Conservation (phyloP, 176 grass and related monocot species). For the Oryza meridionalis region DNA sequence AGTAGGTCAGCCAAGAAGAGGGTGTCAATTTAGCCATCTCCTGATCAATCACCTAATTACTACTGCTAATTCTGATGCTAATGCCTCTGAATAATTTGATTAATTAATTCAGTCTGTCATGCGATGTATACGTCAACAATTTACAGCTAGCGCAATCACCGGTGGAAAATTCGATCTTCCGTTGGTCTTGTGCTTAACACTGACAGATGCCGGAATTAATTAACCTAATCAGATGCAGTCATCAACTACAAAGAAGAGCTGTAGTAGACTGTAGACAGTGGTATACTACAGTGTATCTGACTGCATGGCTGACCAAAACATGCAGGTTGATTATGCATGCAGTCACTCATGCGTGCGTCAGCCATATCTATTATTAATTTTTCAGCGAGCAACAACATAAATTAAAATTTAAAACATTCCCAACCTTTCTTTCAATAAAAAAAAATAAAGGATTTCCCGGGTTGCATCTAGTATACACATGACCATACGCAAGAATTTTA, state of each 20-base stretch:
- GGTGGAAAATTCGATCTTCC: not conserved
- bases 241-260: not conserved
- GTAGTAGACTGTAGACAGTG: not conserved
- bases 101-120: not conserved
- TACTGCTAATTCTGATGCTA: not conserved
- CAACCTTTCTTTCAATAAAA: too few relatives aligned
- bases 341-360: not conserved
- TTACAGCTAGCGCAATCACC: not conserved
- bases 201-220: not conserved
- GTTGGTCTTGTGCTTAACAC: not conserved
- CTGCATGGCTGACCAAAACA: not conserved
- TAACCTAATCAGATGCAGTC: not conserved
- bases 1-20: slow-evolving; percentile 12
- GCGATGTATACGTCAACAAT: not conserved
- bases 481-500: too few relatives aligned
- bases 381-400: not conserved
- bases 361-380: not conserved
- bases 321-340: not conserved
- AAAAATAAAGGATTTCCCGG: too few relatives aligned
- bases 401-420: too few relatives aligned
- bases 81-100: not conserved
- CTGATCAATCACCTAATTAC: not conserved
- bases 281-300: not conserved
- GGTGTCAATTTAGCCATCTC: slow-evolving; percentile 17
- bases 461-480: too few relatives aligned